Evolutionary conservation across 352 stramenopile genomes (phyloP), one percentile per base, ranked within the genome.

Genomic region (Phytophthora brassicae): DNA sequence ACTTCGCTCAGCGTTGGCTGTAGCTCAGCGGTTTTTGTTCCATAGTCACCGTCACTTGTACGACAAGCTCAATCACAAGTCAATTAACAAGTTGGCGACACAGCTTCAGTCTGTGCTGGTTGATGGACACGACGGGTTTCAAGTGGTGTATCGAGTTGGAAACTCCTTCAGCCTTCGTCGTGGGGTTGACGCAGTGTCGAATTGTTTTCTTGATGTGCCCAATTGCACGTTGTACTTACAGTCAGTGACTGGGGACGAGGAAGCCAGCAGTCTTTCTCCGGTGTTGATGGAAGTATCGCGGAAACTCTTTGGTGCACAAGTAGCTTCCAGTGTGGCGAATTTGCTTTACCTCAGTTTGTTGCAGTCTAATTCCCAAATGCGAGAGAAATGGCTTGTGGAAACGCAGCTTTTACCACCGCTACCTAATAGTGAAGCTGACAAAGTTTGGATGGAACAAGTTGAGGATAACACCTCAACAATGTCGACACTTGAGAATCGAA

Each of bases 311-410:
- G 77, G 77, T 17, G 22, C 36, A 0, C 52, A 69, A 42, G 66
- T 84, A 16, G 80, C 79, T 3, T 64, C 79, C 9, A 83, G 58
- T 26, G 64, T 90, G 5, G 77, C 82, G 11, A 93, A 93, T 48
- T 52, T 93, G 22, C 39, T 90, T 46, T 93, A 90, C 52, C 72
- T 93, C 29, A 78, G 82, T 29, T 85, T 81, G 36, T 63, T 93
- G 53, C 84, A 93, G 49, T 60, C 62, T 5, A 72, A 31, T 14
- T 24, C 26, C 0, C 24, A 62, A 1, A 36, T 58, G 22, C 52
- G 75, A 45, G 82, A 92, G 49, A 55, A 66, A 20, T 93, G 82
- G 82, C 60, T 93, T n/a, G 58, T 65, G n/a, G 55, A 74, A 26
- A 90, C 79, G 1, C 84, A 93, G 58, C 66, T 70, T 6, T 59